A percentile compares a stretch with the other conserved stretches of the same genome.
Evolutionary conservation across 495 filamentous ascomycete species (phyloP).

Genomic region (Xylaria telfairii): DNA sequence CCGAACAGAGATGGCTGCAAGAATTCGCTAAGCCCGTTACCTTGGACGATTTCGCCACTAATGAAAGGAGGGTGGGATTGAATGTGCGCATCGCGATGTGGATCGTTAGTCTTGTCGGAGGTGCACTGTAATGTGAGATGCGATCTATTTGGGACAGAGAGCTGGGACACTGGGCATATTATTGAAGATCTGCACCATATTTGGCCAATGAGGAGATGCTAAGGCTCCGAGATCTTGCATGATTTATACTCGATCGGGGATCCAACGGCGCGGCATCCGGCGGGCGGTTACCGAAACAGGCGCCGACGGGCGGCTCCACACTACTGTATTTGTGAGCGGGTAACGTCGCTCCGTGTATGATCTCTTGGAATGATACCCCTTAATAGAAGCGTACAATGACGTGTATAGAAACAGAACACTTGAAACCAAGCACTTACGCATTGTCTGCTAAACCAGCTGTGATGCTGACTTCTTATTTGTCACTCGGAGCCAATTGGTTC

Average conservation of each 20-base stretch:
- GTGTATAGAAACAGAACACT: neutral
- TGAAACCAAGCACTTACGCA: neutral
- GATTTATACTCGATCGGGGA: neutral
- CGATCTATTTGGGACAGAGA: neutral
- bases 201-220: constrained; percentile 8
- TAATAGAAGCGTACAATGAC: constrained; percentile 21
- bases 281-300: neutral
- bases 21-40: constrained; percentile 69
- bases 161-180: neutral
- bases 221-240: constrained; percentile 12
- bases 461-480: neutral
- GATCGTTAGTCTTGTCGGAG: constrained; percentile 78
- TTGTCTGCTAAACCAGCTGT: neutral
- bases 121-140: constrained; percentile 61
- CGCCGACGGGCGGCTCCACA: neutral
- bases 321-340: constrained; percentile 28
- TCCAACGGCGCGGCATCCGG: constrained; percentile 2
- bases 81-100: constrained; percentile 90
- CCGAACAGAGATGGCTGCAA: constrained; percentile 80
- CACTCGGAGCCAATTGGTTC: neutral
- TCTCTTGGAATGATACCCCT: constrained; percentile 20
- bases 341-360: constrained; percentile 23
- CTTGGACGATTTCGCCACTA: constrained; percentile 75
- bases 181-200: constrained; percentile 5
- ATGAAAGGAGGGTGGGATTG: constrained; percentile 82